A percentile compares a stretch with the other conserved stretches of the same genome.
Conservation (phyloP, 768 basidiomycete genomes). For the Royoungia palumana region DNA sequence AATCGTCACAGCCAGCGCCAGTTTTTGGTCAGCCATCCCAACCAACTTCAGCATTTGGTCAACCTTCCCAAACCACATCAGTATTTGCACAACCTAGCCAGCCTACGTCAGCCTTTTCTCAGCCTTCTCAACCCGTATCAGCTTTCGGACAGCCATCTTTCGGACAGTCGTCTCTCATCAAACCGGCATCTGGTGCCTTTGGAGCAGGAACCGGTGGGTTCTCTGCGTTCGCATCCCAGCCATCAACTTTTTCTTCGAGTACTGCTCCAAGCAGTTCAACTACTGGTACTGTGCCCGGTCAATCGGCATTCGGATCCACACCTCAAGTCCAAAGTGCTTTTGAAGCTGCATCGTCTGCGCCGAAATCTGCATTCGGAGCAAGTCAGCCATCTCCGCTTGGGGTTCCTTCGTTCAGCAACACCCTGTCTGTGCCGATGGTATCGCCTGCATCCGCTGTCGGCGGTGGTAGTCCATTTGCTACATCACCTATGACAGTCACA, state of each 20-base stretch:
- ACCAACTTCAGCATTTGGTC: conserved; percentile 35
- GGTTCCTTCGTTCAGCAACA: conserved; percentile 14
- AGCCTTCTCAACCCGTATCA: conserved; percentile 30
- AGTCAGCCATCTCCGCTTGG: conserved; percentile 28
- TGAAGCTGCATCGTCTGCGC: conserved; percentile 3
- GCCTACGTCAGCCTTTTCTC: conserved; percentile 26
- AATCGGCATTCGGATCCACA: conserved; percentile 20
- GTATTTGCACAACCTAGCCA: conserved; percentile 31
- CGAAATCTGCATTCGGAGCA: conserved; percentile 18
- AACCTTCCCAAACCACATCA: conserved; percentile 27
- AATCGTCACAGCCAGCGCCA: conserved; percentile 24
- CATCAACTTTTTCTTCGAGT: conserved; percentile 39
- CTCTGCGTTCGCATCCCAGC: conserved; percentile 49
- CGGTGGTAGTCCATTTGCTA: conserved; percentile 23
- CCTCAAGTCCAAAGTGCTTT: conserved; percentile 21
- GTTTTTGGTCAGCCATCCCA: conserved; percentile 35
- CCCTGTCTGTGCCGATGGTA: conserved; percentile 16
- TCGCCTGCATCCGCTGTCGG: conserved; percentile 21
- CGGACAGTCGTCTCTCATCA: conserved; percentile 42
- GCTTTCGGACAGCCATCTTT: conserved; percentile 38
- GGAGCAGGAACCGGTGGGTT: conserved; percentile 44
- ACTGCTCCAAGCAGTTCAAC: conserved; percentile 4
- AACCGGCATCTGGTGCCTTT: conserved; percentile 53
- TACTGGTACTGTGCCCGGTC: conserved; percentile 9
- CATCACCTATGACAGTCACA: conserved; percentile 24